Evolutionary conservation across 202 grass and related monocot genomes (phyloP).

Genomic region (Carex sylvatica): DNA sequence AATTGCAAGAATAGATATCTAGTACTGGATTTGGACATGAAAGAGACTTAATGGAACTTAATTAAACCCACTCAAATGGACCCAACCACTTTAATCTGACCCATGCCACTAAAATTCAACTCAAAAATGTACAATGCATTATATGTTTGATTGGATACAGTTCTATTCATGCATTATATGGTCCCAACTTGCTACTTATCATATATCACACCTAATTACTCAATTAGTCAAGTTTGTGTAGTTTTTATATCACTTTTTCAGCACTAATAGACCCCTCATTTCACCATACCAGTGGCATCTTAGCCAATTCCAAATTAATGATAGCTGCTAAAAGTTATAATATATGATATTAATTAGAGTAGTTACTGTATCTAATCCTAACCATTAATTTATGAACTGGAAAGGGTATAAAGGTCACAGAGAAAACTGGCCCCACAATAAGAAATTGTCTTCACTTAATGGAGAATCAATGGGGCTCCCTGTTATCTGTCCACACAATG

Average conservation of each 20-base stretch:
- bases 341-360: background rate
- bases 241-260: background rate
- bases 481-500: constrained; percentile 6
- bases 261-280: background rate
- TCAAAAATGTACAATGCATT: background rate
- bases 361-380: background rate
- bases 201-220: constrained; percentile 8
- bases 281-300: background rate
- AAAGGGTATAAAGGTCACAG: background rate
- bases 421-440: background rate
- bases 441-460: background rate
- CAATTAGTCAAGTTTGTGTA: background rate
- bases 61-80: background rate
- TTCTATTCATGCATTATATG: background rate
- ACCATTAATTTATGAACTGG: constrained; percentile 20
- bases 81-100: background rate
- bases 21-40: background rate
- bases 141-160: background rate
- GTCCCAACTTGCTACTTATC: constrained; percentile 1
- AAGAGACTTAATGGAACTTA: background rate
- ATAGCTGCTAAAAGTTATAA: background rate
- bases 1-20: background rate
- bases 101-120: background rate
- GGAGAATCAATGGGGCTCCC: background rate
- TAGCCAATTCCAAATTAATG: background rate